Conservation (phyloP, 352 stramenopile species). For the Elongisporangium prolatum region DNA sequence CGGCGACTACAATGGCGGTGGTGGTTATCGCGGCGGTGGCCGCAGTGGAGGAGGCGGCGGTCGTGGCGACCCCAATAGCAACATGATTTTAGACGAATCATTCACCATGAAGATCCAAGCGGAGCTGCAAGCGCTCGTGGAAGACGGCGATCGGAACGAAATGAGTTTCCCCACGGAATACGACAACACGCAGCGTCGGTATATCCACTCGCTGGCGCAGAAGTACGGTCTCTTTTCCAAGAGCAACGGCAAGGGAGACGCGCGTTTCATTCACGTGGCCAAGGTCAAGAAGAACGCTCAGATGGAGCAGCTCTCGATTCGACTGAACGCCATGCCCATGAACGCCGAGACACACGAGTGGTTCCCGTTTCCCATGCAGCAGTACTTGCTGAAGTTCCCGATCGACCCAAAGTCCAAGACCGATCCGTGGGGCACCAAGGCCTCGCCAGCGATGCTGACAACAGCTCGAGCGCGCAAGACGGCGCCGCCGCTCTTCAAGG, state of each 20-base stretch:
- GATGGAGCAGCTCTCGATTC: constrained; percentile 70
- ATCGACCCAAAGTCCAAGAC: background rate
- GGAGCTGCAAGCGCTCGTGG: constrained; percentile 56
- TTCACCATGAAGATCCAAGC: constrained; percentile 70
- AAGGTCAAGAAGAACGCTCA: constrained; percentile 80
- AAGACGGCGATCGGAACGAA: constrained; percentile 47
- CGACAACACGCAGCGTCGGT: constrained; percentile 75
- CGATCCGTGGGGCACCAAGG: constrained; percentile 27
- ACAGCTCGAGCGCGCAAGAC: constrained; percentile 8
- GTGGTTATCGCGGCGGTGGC: background rate
- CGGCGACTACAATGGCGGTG: constrained; percentile 1
- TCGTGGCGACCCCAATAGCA: constrained; percentile 7
- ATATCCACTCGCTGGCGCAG: constrained; percentile 75
- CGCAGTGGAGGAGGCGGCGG: constrained; percentile 1
- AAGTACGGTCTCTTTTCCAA: constrained; percentile 84
- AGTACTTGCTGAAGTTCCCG: constrained; percentile 46
- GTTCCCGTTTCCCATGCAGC: constrained; percentile 32
- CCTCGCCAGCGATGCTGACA: constrained; percentile 11
- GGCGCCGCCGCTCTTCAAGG: background rate
- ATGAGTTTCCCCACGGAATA: constrained; percentile 64
- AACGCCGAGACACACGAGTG: constrained; percentile 25
- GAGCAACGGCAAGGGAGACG: constrained; percentile 61
- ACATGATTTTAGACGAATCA: constrained; percentile 51
- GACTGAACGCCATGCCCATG: constrained; percentile 29
- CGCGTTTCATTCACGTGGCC: constrained; percentile 72